phyloP scores from a whole-genome alignment of 2,329 filamentous ascomycete genomes.

The Neopestalotiopsis rosae region DNA sequence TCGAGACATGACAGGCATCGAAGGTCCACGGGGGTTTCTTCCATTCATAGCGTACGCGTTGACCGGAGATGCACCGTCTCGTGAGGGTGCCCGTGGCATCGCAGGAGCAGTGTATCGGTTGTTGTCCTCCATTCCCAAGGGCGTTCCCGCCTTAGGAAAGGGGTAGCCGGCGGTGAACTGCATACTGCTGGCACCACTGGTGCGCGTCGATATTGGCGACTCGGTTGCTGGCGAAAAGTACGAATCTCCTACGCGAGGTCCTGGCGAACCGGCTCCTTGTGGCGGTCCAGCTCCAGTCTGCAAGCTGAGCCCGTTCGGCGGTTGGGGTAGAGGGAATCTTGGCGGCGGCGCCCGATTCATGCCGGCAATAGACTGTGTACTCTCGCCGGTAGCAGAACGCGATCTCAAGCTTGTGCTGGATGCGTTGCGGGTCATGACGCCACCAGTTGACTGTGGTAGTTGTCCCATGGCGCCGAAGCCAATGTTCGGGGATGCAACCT shows the following conservation, averaged over 20 bases:
- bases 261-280: conserved; percentile 60
- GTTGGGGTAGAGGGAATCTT: conserved; percentile 71
- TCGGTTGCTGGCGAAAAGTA: conserved; percentile 92
- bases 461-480: conserved; percentile 34
- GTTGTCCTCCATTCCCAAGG: conserved; percentile 73
- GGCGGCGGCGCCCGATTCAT: conserved; percentile 68
- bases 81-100: conserved; percentile 79
- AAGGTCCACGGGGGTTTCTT: conserved; percentile 76
- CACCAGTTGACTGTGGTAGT: conserved; percentile 38
- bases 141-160: conserved; percentile 77
- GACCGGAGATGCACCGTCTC: conserved; percentile 71
- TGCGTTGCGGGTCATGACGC: conserved; percentile 66
- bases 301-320: conserved; percentile 67
- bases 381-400: conserved; percentile 78
- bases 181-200: conserved; percentile 76
- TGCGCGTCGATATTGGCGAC: conserved; percentile 76
- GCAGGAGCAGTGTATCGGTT: conserved; percentile 90
- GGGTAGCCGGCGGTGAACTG: conserved; percentile 64
- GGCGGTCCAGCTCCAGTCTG: conserved; percentile 57
- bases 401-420: conserved; percentile 78
- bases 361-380: conserved; percentile 61
- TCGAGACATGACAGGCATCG: conserved; percentile 72
- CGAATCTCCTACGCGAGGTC: conserved; percentile 71
- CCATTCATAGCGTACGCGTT: conserved; percentile 68
- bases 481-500: conserved; percentile 41